Evolutionary conservation across 139 green algal genomes (phyloP), one percentile per base, ranked within the genome.

Genomic region (Closterium sp.): DNA sequence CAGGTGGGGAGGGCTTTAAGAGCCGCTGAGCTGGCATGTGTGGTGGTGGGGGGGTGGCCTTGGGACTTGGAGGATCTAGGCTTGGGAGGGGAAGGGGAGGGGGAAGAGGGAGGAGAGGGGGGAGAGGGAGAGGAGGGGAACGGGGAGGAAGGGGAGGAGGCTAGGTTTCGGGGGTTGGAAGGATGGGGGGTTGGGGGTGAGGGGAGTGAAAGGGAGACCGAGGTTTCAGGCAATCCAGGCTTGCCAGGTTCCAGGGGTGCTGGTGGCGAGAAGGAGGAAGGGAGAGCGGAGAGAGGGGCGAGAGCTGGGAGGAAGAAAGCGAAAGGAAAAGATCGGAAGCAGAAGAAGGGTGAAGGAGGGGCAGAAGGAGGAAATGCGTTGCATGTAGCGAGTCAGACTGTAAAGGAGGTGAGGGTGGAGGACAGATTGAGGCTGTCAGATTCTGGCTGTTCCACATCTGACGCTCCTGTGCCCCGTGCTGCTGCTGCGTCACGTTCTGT

Each of bases 1-100:
- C 89, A 94, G 34, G 28, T 94, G 45, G 89, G 32, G 29, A 9
- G 89, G 70, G 91, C 91, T n/a, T 91, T 94, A 27, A 91, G 89
- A 91, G 91, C 91, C n/a, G 91, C 91, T 31, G 91, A 94, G 88
- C 73, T 94, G 45, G 91, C 91, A 9, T 89, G 89, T 22, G 31
- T 94, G 30, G 28, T 94, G 22, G 30, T n/a, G 27, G 91, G 88
- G 27, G 27, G 62, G 10, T 79, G 62, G 62, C 62, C 62, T 13
- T 79, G 62, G 62, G 62, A 79, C 17, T 5, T 79, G 62, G 62
- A 79, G 17, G 62, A 79, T 24, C 19, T 79, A 79, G 17, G 19
- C 17, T 79, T 22, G 62, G 62, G 17, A 24, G 62, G 17, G 62
- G 62, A 24, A 24, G 62, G 62, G 19, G 62, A 79, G 19, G 50